A percentile compares a stretch with the other conserved stretches of the same genome.
phyloP scores from a whole-genome alignment of 768 basidiomycete genomes.

The Russula ochroleuca region DNA sequence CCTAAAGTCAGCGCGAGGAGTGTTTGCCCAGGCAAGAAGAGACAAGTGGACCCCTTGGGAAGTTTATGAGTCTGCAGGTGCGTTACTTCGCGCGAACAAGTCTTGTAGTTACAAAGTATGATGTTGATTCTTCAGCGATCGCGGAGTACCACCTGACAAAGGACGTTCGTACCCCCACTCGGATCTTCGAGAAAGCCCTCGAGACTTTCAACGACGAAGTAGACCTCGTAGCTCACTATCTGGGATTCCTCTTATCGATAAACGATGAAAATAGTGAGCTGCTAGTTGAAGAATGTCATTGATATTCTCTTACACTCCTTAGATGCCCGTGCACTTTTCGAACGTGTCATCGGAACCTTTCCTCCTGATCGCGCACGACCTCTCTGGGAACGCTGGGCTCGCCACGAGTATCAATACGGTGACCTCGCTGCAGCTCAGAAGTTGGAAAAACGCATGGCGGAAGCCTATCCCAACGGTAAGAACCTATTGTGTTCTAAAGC shows the following conservation, averaged over 20 bases:
- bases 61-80: slow-evolving; percentile 89
- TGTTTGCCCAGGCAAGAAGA: slow-evolving; percentile 81
- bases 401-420: slow-evolving; percentile 94
- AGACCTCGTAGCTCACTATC: slow-evolving; percentile 83
- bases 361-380: slow-evolving; percentile 72
- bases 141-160: slow-evolving; percentile 93
- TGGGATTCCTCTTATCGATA: slow-evolving; percentile 88
- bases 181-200: slow-evolving; percentile 92
- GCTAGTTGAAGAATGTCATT: background rate
- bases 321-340: slow-evolving; percentile 97
- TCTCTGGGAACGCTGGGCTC: slow-evolving; percentile 94
- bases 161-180: slow-evolving; percentile 70
- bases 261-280: slow-evolving; percentile 87
- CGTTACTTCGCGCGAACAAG: slow-evolving; percentile 23
- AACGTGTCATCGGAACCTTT: slow-evolving; percentile 78
- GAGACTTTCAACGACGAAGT: slow-evolving; percentile 78
- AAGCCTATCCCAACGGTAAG: slow-evolving; percentile 81
- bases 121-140: slow-evolving; percentile 51
- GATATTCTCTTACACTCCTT: slow-evolving; percentile 19
- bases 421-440: slow-evolving; percentile 84
- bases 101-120: slow-evolving; percentile 11
- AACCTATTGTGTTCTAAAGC: background rate
- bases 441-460: slow-evolving; percentile 83
- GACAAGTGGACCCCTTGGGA: slow-evolving; percentile 82
- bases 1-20: slow-evolving; percentile 65